Base-by-base conservation (phyloP, 2,329 filamentous ascomycete genomes). In the Hypoxylon sp. region DNA sequence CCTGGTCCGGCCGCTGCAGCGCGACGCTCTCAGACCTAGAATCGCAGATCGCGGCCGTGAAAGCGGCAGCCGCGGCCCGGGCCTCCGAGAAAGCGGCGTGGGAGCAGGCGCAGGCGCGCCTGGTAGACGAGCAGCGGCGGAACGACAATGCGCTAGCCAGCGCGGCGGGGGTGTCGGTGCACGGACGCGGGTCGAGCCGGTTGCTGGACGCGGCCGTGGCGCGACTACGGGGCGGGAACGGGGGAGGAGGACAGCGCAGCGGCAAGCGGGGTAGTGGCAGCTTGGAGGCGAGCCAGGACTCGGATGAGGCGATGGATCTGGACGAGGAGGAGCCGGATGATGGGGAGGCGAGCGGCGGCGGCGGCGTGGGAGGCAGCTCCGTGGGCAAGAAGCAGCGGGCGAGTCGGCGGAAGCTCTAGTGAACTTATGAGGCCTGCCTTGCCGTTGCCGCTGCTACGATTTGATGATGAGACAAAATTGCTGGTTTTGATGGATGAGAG, bases 1-100 rank as follows among this genome's bases (percentile, higher is more conserved):
- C 86, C 61, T 99, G 95, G 95, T 90, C 91, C 58, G 83, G 81
- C n/a, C 90, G 94, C 65, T 98, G 95, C 83, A 88, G 89, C 5
- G 82, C 85, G 2, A 93, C 94, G 1, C 88, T 98, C 1, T 82
- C 81, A 0, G 91, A 92, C 31, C 87, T 99, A 2, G 94, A 97
- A 71, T 82, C 83, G 1, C 91, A 97, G 78, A 92, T 97, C 62
- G 84, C 84, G 13, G 83, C 81, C 33, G 90, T 98, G 68, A 90
- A 88, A 72, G 79, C 80, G 1, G 82, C 85, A 1, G 91, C 92
- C 1, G 81, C 83, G 30, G 79, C 81, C 53, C 84, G 89, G 14
- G 85, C 87, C 44, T 82, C 79, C 10, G 85, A 87, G 53, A 83
- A 85, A 55, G 78, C 81, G 6, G 82, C 79, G 3, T 83, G 86